These are phyloP conservation scores for Mycosarcoma maydis DNA, from an alignment of 1,284 basidiomycete species.

Conservation along the genomic window DNA sequence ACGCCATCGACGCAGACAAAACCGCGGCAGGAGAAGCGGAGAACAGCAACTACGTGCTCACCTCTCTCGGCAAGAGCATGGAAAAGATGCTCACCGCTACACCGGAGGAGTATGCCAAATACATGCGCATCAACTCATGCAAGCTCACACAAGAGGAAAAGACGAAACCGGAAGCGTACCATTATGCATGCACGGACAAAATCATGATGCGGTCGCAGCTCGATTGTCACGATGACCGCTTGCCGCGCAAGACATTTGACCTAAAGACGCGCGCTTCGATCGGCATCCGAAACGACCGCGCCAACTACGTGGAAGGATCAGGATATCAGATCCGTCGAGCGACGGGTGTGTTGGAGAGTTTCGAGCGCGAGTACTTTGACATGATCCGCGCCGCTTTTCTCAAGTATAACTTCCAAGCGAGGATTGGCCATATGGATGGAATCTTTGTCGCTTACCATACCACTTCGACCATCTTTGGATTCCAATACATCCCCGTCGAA, in stretches of 20 bases:
- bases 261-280: constrained; percentile 92
- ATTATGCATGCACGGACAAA: constrained; percentile 73
- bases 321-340: constrained; percentile 65
- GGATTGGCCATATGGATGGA: constrained; percentile 97
- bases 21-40: constrained; percentile 41
- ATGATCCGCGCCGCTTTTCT: constrained; percentile 91
- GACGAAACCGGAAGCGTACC: constrained; percentile 66
- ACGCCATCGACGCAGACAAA: constrained; percentile 82
- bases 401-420: constrained; percentile 94
- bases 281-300: constrained; percentile 83
- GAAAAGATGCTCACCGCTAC: constrained; percentile 86
- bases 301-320: constrained; percentile 76
- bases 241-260: constrained; percentile 92
- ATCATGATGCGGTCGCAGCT: constrained; percentile 95
- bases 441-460: constrained; percentile 96
- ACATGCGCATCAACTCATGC: constrained; percentile 70
- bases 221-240: constrained; percentile 81
- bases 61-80: constrained; percentile 79
- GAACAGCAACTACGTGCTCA: constrained; percentile 64
- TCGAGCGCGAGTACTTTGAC: constrained; percentile 71
- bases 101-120: constrained; percentile 75
- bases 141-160: constrained; percentile 66
- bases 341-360: constrained; percentile 62
- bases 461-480: constrained; percentile 86
- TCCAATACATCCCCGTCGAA: constrained; percentile 87